Evolutionary conservation across 2,329 filamentous ascomycete species (phyloP).

Genomic region (Alternaria solani): DNA sequence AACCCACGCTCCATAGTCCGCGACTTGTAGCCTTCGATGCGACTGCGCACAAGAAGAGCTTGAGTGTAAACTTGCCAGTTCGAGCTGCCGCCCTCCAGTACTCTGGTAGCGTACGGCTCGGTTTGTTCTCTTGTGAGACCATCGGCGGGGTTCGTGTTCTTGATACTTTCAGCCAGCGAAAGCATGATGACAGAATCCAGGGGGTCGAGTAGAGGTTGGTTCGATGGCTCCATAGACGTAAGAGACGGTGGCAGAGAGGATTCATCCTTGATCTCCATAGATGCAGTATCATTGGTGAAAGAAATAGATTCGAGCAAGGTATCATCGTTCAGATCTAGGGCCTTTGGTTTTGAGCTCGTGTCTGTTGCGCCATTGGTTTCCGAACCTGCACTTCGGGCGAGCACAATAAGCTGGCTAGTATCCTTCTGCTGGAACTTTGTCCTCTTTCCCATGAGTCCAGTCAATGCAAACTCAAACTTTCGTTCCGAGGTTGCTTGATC

Average conservation of each 20-base stretch:
- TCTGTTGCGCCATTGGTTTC: conserved; percentile 22
- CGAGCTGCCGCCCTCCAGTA: conserved; percentile 85
- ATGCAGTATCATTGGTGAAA: conserved; percentile 68
- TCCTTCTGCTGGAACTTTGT: conserved; percentile 82
- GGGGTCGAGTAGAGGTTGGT: conserved; percentile 82
- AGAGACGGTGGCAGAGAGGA: conserved; percentile 68
- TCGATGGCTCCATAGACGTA: conserved; percentile 72
- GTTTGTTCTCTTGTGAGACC: conserved; percentile 93
- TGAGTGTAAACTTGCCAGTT: conserved; percentile 99
- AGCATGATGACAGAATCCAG: conserved; percentile 91
- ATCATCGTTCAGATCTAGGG: conserved; percentile 86
- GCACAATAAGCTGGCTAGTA: conserved; percentile 86
- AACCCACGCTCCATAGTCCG: conserved; percentile 89
- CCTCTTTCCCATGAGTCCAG: conserved; percentile 84
- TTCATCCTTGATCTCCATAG: conserved; percentile 55
- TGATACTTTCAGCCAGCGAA: conserved; percentile 80
- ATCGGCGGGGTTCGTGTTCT: conserved; percentile 85
- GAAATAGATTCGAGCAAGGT: conserved; percentile 88
- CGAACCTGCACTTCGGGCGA: conserved; percentile 74
- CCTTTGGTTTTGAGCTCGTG: conserved; percentile 64
- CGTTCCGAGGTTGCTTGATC: conserved; percentile 70
- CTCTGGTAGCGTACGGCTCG: conserved; percentile 86
- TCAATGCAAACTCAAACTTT: conserved; percentile 82
- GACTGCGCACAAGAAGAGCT: conserved; percentile 84
- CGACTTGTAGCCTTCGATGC: conserved; percentile 87